These are phyloP conservation scores for Cladosporium halotolerans DNA, from an alignment of 2,329 filamentous ascomycete species.

Conservation along the genomic window DNA sequence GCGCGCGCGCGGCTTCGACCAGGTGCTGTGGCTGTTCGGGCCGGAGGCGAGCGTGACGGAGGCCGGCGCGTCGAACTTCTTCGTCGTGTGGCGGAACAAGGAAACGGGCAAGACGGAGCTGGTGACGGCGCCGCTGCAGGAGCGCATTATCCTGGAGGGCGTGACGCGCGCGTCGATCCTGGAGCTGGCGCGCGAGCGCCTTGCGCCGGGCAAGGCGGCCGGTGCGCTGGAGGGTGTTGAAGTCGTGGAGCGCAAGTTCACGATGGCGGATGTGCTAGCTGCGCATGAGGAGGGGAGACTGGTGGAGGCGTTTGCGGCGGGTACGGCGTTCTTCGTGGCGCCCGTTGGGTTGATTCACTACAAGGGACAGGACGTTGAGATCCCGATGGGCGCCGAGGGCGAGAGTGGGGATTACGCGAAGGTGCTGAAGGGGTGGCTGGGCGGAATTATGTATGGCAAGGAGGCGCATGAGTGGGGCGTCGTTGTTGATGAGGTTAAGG, in stretches of 20 bases:
- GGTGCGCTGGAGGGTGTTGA: slow-evolving; percentile 45
- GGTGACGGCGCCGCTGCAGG: slow-evolving; percentile 75
- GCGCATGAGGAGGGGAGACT: slow-evolving; percentile 69
- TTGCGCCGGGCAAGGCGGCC: slow-evolving; percentile 36
- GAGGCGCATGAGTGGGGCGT: slow-evolving; percentile 42
- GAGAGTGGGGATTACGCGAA: slow-evolving; percentile 38
- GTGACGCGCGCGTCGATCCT: slow-evolving; percentile 79
- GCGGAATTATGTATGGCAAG: slow-evolving; percentile 45
- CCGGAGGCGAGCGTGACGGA: slow-evolving; percentile 74
- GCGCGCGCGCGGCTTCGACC: slow-evolving; percentile 66
- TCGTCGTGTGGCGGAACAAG: slow-evolving; percentile 68
- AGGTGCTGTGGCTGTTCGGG: slow-evolving; percentile 92
- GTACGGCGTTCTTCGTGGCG: slow-evolving; percentile 62
- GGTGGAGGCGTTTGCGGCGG: slow-evolving; percentile 78
- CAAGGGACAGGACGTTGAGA: slow-evolving; percentile 37
- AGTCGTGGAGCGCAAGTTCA: slow-evolving; percentile 76
- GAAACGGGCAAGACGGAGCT: slow-evolving; percentile 57
- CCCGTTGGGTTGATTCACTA: slow-evolving; percentile 42
- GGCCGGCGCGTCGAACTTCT: slow-evolving; percentile 89
- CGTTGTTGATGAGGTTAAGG: slow-evolving; percentile 12
- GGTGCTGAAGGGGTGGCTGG: slow-evolving; percentile 41
- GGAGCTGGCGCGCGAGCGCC: slow-evolving; percentile 60
- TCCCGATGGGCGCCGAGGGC: slow-evolving; percentile 35
- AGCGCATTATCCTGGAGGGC: slow-evolving; percentile 76
- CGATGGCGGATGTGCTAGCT: slow-evolving; percentile 68